Conservation (phyloP, 202 grass and related monocot genomes). For the Schoenoplectus tabernaemontani region DNA sequence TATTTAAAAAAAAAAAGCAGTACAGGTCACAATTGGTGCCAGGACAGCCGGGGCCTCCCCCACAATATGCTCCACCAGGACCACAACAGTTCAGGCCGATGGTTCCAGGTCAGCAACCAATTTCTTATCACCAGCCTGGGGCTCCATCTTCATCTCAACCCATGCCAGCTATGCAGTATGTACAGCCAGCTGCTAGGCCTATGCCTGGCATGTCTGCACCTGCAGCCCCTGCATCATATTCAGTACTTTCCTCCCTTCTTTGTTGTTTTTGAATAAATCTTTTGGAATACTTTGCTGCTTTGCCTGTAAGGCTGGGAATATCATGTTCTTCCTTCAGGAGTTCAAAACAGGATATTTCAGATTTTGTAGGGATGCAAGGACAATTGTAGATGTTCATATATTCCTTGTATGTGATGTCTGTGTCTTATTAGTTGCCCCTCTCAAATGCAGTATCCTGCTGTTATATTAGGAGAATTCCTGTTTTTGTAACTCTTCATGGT, state of each 20-base stretch:
- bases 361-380: background rate
- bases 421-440: background rate
- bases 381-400: background rate
- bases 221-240: slow-evolving; percentile 66
- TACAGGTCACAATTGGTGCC: slow-evolving; percentile 47
- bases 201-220: slow-evolving; percentile 47
- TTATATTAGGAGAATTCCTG: background rate
- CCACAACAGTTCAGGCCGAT: slow-evolving; percentile 58
- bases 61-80: slow-evolving; percentile 57
- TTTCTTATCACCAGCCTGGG: slow-evolving; percentile 46
- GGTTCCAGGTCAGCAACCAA: slow-evolving; percentile 50
- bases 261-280: background rate
- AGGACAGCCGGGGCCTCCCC: slow-evolving; percentile 45
- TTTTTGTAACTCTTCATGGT: background rate
- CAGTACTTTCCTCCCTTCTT: slow-evolving; percentile 35
- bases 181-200: slow-evolving; percentile 46
- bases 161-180: slow-evolving; percentile 40
- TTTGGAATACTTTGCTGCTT: background rate
- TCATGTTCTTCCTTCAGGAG: background rate
- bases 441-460: background rate
- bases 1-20: slow-evolving; percentile 18
- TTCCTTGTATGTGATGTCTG: background rate
- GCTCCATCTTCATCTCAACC: slow-evolving; percentile 51
- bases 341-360: background rate
- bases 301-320: background rate